phyloP scores from a whole-genome alignment of 2,329 filamentous ascomycete genomes.

The Nemania abortiva region DNA sequence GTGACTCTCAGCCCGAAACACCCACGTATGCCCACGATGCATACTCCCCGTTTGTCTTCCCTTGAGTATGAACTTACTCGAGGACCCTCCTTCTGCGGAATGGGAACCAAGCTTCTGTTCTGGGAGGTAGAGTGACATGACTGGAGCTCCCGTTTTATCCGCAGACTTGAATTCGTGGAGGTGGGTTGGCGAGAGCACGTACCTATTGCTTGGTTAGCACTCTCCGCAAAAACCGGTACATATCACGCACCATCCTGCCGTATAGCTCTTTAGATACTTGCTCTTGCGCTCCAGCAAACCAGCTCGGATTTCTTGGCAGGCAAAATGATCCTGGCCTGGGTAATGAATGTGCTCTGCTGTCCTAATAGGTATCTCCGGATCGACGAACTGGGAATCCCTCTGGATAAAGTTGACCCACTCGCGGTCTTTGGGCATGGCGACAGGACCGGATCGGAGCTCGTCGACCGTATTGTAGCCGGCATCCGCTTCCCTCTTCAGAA shows the following conservation, averaged over 20 bases:
- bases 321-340: slow-evolving; percentile 87
- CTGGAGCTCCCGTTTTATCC: slow-evolving; percentile 88
- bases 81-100: slow-evolving; percentile 83
- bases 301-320: slow-evolving; percentile 84
- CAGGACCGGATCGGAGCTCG: slow-evolving; percentile 83
- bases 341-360: slow-evolving; percentile 87
- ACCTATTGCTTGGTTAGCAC: slow-evolving; percentile 67
- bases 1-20: slow-evolving; percentile 78
- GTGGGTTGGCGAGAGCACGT: slow-evolving; percentile 95
- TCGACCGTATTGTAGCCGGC: slow-evolving; percentile 82
- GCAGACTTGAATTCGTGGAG: slow-evolving; percentile 99
- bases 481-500: slow-evolving; percentile 91
- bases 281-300: slow-evolving; percentile 97
- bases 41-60: slow-evolving; percentile 92
- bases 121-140: slow-evolving; percentile 95
- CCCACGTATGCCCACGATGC: slow-evolving; percentile 84
- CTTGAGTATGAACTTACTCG: slow-evolving; percentile 98
- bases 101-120: slow-evolving; percentile 97
- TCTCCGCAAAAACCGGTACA: slow-evolving; percentile 47
- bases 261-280: slow-evolving; percentile 98
- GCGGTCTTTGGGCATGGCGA: slow-evolving; percentile 92
- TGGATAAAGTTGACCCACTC: slow-evolving; percentile 91
- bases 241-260: slow-evolving; percentile 83
- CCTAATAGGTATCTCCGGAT: slow-evolving; percentile 83
- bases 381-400: slow-evolving; percentile 85